Base-by-base conservation (phyloP, 306 rosid genomes). In the Macrotyloma uniflorum region DNA sequence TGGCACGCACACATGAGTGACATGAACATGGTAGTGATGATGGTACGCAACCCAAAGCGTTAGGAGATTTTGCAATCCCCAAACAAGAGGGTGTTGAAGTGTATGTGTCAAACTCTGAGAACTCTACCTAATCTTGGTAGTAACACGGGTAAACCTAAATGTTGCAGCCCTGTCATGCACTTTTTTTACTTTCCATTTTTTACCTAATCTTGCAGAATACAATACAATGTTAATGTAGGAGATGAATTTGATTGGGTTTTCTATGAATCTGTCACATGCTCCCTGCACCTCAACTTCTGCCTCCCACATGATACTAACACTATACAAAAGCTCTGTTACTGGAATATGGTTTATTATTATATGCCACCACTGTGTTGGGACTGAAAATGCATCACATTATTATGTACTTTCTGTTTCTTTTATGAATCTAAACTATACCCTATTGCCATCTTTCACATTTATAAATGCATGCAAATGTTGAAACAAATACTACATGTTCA, bases 151-250 rank as follows among this genome's bases (percentile, higher is more conserved):
- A 32, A n/a, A 36, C 55, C 64, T 23, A 59, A 19, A 49, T 26
- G 45, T 63, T 49, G 67, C 66, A 28, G 18, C 5, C 5, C 2
- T 11, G 33, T 19, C 66, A 40, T 11, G 14, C 15, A 51, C 81
- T 66, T 55, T 19, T 66, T 55, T 19, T 53, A 77, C 81, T 66
- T 55, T 30, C 72, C 72, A 70, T 49, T 43, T 13, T 59, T 30
- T 16, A 70, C 71, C 71, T 68, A 68, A 78, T 43, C 3, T 68
- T 64, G 54, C 57, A 66, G 46, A 10, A 30, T 53, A n/a, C 15
- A 45, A 43, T n/a, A n/a, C n/a, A n/a, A n/a, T n/a, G n/a, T n/a
- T n/a, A n/a, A n/a, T 7, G 42, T 64, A 19, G 49, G 19, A 32
- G n/a, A 13, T 4, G 18, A 69, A 58, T 59, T 67, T 77, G 11